These are phyloP conservation scores for Dictyostelium brefeldianum DNA, from an alignment of 78 protist genomes.

Conservation along the genomic window DNA sequence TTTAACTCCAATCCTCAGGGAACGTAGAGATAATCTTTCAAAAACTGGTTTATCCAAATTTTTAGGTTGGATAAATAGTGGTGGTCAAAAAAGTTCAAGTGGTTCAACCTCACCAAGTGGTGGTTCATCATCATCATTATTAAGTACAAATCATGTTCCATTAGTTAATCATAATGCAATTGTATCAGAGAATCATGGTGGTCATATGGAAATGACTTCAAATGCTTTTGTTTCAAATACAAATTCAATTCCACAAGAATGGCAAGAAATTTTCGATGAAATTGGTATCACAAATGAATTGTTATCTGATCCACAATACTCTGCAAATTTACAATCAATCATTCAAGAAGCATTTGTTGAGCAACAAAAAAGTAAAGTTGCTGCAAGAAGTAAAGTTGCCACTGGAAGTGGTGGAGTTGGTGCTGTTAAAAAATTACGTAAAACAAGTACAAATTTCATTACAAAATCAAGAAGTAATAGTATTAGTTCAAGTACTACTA, in stretches of 20 bases:
- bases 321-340: constrained; percentile 12
- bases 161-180: background rate
- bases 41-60: constrained; percentile 32
- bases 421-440: background rate
- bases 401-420: background rate
- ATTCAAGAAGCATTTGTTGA: background rate
- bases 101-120: background rate
- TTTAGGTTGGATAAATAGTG: background rate
- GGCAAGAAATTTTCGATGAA: constrained; percentile 63
- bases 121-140: background rate
- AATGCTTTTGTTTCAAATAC: background rate
- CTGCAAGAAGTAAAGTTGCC: background rate
- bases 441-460: background rate
- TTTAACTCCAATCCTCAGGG: background rate
- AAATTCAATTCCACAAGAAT: constrained; percentile 45
- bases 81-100: background rate
- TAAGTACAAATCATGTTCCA: background rate
- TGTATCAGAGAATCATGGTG: background rate
- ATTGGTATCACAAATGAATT: constrained; percentile 45
- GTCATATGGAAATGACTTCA: constrained; percentile 38
- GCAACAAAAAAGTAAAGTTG: background rate
- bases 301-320: constrained; percentile 34
- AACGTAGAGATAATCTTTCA: constrained; percentile 3
- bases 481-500: background rate
- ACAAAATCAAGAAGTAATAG: background rate